Evolutionary conservation across 345 rosid genomes (phyloP), one percentile per base, ranked within the genome.

Genomic region (Excoecaria agallocha): DNA sequence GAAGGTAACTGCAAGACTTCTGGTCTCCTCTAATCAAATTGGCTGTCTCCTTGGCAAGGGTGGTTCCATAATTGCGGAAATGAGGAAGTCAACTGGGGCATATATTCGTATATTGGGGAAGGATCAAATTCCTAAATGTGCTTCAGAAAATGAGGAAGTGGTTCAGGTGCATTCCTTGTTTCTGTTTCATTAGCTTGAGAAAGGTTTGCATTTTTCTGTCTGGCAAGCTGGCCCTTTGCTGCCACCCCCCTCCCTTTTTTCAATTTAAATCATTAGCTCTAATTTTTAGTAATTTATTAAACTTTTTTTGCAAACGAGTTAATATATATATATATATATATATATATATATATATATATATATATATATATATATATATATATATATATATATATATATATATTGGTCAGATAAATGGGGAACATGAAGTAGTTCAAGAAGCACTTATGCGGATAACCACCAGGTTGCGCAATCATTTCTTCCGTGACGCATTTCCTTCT

Each of bases 41-140:
- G 93, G 92, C 69, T 91, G 90, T 82, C 92, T 91, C 63, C 89
- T 91, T 77, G 97, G 93, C 70, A 88, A 83, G 82, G 93, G 89
- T 80, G 96, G 96, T 68, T 64, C 90, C 25, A 81, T 88, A 79
- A 89, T 89, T 77, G 84, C 89, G 68, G 92, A 89, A 76, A 88
- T 89, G 93, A 88, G 93, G 82, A 91, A 84, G 74, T 82, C 77
- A 45, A 59, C 93, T 72, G 87, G 93, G 52, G 97, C 93, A 45
- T 79, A 85, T 81, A 91, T 91, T 82, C 92, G 91, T 38, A 84
- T 89, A 52, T 60, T 85, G 76, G 92, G 88, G 54, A 89, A 87
- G 85, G 92, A 89, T 75, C 89, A 87, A 80, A 80, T 87, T 76
- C 97, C 93, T 55, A 89, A 87, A 62, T 87, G 88, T 77, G 97